phyloP scores from a whole-genome alignment of 164 flowering plant species.

The Saururus chinensis region DNA sequence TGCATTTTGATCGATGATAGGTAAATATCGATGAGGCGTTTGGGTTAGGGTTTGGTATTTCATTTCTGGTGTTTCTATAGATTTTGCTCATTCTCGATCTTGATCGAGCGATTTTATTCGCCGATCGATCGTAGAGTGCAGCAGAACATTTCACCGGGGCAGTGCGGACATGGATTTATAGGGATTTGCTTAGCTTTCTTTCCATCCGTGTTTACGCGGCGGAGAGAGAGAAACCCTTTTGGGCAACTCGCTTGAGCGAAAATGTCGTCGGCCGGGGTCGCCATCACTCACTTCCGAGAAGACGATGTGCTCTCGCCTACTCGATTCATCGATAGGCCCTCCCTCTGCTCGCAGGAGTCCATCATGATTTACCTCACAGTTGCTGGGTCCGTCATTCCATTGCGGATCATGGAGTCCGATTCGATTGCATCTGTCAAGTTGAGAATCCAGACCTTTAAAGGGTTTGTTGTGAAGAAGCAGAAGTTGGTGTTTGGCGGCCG shows the following conservation, averaged over 20 bases:
- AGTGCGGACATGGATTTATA: not conserved
- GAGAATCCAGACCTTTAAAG: conserved; percentile 51
- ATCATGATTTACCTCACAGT: conserved; percentile 46
- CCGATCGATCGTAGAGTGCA: not conserved
- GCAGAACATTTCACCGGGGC: not conserved
- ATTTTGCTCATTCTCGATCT: not conserved
- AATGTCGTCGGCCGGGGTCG: conserved; percentile 54
- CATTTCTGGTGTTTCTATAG: not conserved
- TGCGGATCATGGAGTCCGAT: conserved; percentile 62
- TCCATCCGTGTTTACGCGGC: not conserved
- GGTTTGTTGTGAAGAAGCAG: conserved; percentile 60
- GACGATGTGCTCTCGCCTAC: conserved; percentile 24
- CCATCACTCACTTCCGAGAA: conserved; percentile 30
- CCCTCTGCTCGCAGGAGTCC: conserved; percentile 20
- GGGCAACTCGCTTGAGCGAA: not conserved
- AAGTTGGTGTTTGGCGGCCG: conserved; percentile 52
- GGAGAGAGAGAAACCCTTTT: no score
- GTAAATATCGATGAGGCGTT: not conserved
- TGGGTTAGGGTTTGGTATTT: not conserved
- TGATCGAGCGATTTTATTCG: not conserved
- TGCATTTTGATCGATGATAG: no score
- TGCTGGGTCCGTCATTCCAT: conserved; percentile 47
- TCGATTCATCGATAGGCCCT: conserved; percentile 6
- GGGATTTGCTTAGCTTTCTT: not conserved
- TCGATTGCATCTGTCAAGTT: conserved; percentile 67